These are phyloP conservation scores for Rutidosis leptorrhynchoides DNA, from an alignment of 129 eudicot genomes.

Conservation along the genomic window DNA sequence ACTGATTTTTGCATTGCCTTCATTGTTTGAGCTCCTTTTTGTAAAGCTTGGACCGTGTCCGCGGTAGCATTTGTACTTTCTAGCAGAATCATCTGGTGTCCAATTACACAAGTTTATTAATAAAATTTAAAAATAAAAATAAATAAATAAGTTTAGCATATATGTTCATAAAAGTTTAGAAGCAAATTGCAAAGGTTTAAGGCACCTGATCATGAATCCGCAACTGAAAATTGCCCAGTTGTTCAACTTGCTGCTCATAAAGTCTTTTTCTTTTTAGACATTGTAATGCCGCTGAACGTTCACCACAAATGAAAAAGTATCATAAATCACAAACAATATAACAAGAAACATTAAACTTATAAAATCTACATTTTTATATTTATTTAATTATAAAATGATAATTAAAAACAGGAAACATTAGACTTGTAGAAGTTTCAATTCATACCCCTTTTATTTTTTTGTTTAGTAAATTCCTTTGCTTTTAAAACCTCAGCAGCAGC, in stretches of 20 bases:
- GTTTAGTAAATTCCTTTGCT: slow-evolving; percentile 44
- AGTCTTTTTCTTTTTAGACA: slow-evolving; percentile 47
- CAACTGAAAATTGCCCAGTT: slow-evolving; percentile 48
- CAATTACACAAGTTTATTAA: background rate
- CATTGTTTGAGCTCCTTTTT: slow-evolving; percentile 54
- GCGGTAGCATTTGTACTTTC: slow-evolving; percentile 58
- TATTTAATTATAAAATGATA: background rate
- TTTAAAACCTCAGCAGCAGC: slow-evolving; percentile 44
- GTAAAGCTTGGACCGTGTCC: slow-evolving; percentile 46
- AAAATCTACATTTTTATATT: background rate
- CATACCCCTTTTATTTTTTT: slow-evolving; percentile 48
- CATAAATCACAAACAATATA: background rate
- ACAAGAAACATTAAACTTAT: background rate
- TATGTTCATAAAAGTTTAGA: background rate
- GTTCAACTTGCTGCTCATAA: slow-evolving; percentile 48
- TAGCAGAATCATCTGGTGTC: slow-evolving; percentile 36
- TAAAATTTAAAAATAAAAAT: background rate
- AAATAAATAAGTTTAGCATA: no score
- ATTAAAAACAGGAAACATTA: background rate
- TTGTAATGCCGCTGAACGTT: slow-evolving; percentile 44
- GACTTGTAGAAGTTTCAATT: background rate
- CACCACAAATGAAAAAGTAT: slow-evolving; percentile 1
- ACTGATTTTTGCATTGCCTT: slow-evolving; percentile 44
- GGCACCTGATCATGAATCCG: slow-evolving; percentile 58
- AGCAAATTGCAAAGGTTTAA: slow-evolving; percentile 12